These are phyloP conservation scores for Phytophthora pini DNA, from an alignment of 352 stramenopile species.

Conservation along the genomic window DNA sequence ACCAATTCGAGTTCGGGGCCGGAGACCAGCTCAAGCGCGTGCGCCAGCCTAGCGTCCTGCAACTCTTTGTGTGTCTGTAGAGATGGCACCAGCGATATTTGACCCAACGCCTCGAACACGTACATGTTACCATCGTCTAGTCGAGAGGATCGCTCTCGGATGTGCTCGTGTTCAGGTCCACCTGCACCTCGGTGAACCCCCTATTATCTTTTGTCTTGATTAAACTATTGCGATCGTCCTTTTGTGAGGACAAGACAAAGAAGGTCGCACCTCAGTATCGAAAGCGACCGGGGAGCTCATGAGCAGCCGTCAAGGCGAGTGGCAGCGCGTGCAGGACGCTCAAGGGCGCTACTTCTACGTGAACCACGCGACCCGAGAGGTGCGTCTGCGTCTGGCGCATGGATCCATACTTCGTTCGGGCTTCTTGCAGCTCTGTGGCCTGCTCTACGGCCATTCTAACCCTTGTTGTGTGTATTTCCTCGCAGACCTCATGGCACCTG, in stretches of 20 bases:
- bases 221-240: slow-evolving; percentile 21
- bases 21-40: slow-evolving; percentile 49
- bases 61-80: slow-evolving; percentile 36
- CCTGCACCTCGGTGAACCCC: neutral
- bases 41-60: slow-evolving; percentile 68
- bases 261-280: slow-evolving; percentile 19
- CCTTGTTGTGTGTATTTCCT: neutral
- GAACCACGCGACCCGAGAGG: slow-evolving; percentile 83
- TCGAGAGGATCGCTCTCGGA: slow-evolving; percentile 3
- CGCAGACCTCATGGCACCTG: slow-evolving; percentile 82
- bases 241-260: slow-evolving; percentile 16
- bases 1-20: slow-evolving; percentile 66
- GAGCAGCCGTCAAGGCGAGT: slow-evolving; percentile 51
- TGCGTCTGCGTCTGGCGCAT: slow-evolving; percentile 29
- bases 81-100: too few relatives aligned
- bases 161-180: slow-evolving; percentile 1
- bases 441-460: neutral
- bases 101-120: neutral
- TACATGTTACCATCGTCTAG: slow-evolving; percentile 8
- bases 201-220: slow-evolving; percentile 2
- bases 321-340: slow-evolving; percentile 84
- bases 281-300: slow-evolving; percentile 25
- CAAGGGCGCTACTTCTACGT: slow-evolving; percentile 88
- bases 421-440: slow-evolving; percentile 10
- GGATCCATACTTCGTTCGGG: neutral